Base-by-base conservation (phyloP, 176 grass and related monocot genomes). In the Aegilops bicornis region DNA sequence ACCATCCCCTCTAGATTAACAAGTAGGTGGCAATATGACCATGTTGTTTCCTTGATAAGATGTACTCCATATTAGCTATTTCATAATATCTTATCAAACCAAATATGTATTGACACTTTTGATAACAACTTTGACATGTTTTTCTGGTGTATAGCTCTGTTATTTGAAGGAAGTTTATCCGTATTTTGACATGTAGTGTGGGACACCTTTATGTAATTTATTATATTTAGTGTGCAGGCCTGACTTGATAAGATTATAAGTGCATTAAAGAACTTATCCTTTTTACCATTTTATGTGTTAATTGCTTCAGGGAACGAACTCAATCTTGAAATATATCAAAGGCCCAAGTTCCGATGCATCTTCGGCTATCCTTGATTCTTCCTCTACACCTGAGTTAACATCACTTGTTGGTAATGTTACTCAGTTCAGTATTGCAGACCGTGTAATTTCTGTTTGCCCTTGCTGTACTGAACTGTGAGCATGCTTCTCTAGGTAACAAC, bases 251-350 rank as follows among this genome's bases (percentile, higher is more conserved):
- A 64, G 23, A 75, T 11, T n/a, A 20, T 37, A 2, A 1, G 37
- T 39, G 37, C 37, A 39, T 39, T 39, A 39, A 39, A 39, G 37
- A 39, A 39, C 8, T 39, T 2, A 62, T 14, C 2, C 4, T 27
- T 31, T 31, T 48, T 65, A 30, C 22, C 13, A 30, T 36, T 11
- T 65, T 87, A 37, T 32, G 29, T 64, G 78, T 69, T 96, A 17
- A 2, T 22, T 83, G 65, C 88, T 47, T 81, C 36, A 95, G 93
- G 96, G 91, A 75, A 96, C 91, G 73, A 85, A 71, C 69, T 96
- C 96, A 31, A 98, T 98, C 79, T 65, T 98, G 70, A 94, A 82
- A 83, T 98, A 90, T 84, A 76, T 98, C 47, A 88, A 86, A 83
- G 76, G 79, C 16, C 86, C 67, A 79, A 83, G 65, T 81, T 76